phyloP scores from a whole-genome alignment of 805 yeast genomes.

The Metschnikowia rubicola region DNA sequence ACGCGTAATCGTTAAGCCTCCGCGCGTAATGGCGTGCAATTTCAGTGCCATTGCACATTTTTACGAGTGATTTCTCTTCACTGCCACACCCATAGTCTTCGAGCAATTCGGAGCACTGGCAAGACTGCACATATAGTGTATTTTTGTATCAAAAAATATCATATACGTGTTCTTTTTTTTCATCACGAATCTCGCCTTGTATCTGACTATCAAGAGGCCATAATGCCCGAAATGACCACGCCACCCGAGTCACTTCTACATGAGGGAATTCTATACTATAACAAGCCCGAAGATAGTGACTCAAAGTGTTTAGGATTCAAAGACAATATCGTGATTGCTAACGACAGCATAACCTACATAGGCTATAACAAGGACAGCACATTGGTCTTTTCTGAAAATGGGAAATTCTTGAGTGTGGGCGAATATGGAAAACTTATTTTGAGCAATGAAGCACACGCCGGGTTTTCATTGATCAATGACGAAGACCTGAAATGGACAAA shows the following conservation, averaged over 20 bases:
- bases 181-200: too few relatives aligned
- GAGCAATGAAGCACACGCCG: not conserved
- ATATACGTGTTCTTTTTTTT: too few relatives aligned
- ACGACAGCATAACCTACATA: not conserved
- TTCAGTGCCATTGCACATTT: too few relatives aligned
- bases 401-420: not conserved
- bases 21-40: too few relatives aligned
- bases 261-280: not conserved
- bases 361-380: not conserved
- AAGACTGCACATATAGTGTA: too few relatives aligned
- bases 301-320: not conserved
- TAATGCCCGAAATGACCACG: too few relatives aligned
- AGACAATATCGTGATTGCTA: not conserved
- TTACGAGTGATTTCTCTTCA: too few relatives aligned
- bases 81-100: too few relatives aligned
- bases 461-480: not conserved
- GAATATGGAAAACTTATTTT: not conserved
- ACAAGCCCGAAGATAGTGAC: not conserved
- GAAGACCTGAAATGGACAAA: not conserved
- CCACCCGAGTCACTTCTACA: not conserved
- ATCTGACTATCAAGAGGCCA: too few relatives aligned
- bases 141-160: too few relatives aligned
- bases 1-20: too few relatives aligned
- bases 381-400: not conserved
- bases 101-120: too few relatives aligned